phyloP scores from a whole-genome alignment of 1,284 basidiomycete species.

The Cryptococcus sp. region DNA sequence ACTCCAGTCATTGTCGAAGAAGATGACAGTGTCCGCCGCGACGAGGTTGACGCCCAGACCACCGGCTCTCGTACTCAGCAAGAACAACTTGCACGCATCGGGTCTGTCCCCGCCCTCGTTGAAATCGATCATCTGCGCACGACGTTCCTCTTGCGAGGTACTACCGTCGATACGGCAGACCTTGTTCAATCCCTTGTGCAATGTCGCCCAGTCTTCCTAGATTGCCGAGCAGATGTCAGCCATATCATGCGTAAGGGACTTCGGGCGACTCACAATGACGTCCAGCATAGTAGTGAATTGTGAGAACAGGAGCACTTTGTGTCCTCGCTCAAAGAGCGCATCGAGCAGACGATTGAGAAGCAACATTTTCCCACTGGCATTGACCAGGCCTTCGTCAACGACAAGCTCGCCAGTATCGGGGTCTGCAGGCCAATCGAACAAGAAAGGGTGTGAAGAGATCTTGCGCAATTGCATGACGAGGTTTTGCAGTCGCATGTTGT shows the following conservation, averaged over 20 bases:
- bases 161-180: slow-evolving; percentile 89
- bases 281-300: slow-evolving; percentile 97
- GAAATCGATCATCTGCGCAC: slow-evolving; percentile 81
- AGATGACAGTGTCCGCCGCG: slow-evolving; percentile 91
- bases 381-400: slow-evolving; percentile 74
- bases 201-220: slow-evolving; percentile 76
- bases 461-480: slow-evolving; percentile 91
- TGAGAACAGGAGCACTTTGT: slow-evolving; percentile 89
- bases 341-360: slow-evolving; percentile 83
- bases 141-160: slow-evolving; percentile 74
- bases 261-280: slow-evolving; percentile 66
- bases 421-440: slow-evolving; percentile 86
- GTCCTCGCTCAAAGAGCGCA: slow-evolving; percentile 76
- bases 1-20: slow-evolving; percentile 96
- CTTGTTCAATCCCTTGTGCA: slow-evolving; percentile 70
- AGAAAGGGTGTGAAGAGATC: slow-evolving; percentile 89
- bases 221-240: slow-evolving; percentile 4
- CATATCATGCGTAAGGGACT: neutral
- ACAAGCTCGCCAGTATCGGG: slow-evolving; percentile 63
- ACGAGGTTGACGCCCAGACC: slow-evolving; percentile 90
- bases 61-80: slow-evolving; percentile 89
- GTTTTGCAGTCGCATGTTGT: slow-evolving; percentile 90
- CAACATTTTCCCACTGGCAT: slow-evolving; percentile 95
- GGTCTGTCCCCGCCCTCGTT: slow-evolving; percentile 70
- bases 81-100: slow-evolving; percentile 75